phyloP scores from a whole-genome alignment of 2,329 filamentous ascomycete genomes.

The Didymellaceae sp. region DNA sequence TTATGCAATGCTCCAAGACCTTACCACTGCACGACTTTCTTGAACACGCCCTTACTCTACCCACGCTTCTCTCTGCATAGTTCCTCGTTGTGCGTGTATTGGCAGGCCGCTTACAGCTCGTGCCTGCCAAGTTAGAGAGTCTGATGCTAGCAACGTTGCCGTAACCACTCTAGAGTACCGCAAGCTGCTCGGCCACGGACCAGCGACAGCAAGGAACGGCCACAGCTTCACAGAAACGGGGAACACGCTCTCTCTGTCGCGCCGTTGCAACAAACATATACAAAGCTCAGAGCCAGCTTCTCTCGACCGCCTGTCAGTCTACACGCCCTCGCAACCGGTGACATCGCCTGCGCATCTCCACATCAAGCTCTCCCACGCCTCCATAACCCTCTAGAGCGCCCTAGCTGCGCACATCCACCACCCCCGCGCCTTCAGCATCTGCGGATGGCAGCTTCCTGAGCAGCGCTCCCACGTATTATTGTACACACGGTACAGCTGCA shows the following conservation, averaged over 20 bases:
- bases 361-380: conserved; percentile 16
- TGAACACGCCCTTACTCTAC: not conserved
- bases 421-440: conserved; percentile 10
- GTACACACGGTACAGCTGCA: conserved; percentile 32
- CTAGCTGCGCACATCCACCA: not conserved
- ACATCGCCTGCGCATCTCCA: conserved; percentile 31
- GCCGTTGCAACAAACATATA: not conserved
- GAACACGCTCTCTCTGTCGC: not conserved
- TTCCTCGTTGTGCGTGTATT: not conserved
- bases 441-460: conserved; percentile 27
- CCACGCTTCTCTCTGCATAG: not conserved
- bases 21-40: conserved; percentile 1
- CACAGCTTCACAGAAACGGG: conserved; percentile 3
- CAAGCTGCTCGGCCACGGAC: conserved; percentile 15
- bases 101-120: conserved; percentile 20
- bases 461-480: conserved; percentile 19
- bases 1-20: conserved; percentile 6
- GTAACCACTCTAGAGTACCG: conserved; percentile 14
- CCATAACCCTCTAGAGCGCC: conserved; percentile 5
- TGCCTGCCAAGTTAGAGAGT: conserved; percentile 33
- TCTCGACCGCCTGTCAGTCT: conserved; percentile 7
- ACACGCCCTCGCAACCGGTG: conserved; percentile 28
- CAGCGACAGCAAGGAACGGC: conserved; percentile 4
- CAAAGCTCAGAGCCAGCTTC: not conserved
- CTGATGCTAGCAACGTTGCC: conserved; percentile 31